Evolutionary conservation across 805 yeast species (phyloP).

Genomic region (Yarrowia sp.): DNA sequence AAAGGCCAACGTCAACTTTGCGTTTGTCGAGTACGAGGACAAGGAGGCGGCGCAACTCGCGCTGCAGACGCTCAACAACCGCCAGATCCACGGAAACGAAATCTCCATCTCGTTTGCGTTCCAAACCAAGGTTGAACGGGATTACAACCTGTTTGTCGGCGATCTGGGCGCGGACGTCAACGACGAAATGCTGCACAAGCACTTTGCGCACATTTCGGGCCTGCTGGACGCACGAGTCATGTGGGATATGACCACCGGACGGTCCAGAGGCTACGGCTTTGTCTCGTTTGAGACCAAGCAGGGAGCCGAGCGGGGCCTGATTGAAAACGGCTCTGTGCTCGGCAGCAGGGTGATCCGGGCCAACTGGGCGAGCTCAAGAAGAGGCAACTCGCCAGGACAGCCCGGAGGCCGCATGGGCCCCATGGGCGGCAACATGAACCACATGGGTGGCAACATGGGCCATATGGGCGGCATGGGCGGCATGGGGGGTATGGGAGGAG

Average conservation of each 20-base stretch:
- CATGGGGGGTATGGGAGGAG: not conserved
- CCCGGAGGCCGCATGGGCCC: not conserved
- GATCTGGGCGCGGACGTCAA: constrained; percentile 79
- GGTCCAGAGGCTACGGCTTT: constrained; percentile 89
- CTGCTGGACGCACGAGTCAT: constrained; percentile 83
- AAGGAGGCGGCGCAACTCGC: constrained; percentile 63
- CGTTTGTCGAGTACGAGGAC: constrained; percentile 71
- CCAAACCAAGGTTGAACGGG: constrained; percentile 55
- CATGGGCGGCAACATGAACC: not conserved
- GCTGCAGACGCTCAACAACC: constrained; percentile 57
- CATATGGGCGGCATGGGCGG: not conserved
- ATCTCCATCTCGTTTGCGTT: constrained; percentile 79
- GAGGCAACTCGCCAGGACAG: constrained; percentile 29
- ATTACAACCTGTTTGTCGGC: constrained; percentile 78
- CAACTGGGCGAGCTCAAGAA: constrained; percentile 82
- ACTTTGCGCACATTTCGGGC: constrained; percentile 58
- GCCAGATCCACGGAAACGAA: constrained; percentile 49
- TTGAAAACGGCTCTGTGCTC: constrained; percentile 70
- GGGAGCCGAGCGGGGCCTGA: constrained; percentile 74
- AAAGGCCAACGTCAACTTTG: constrained; percentile 67
- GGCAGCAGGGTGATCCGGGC: constrained; percentile 77
- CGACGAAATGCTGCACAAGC: constrained; percentile 62
- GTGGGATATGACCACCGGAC: constrained; percentile 96
- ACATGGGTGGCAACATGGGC: not conserved
- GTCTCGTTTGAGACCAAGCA: constrained; percentile 65